phyloP scores from a whole-genome alignment of 371 early-diverging fungal genomes.

The Rhizopus stolonifer region DNA sequence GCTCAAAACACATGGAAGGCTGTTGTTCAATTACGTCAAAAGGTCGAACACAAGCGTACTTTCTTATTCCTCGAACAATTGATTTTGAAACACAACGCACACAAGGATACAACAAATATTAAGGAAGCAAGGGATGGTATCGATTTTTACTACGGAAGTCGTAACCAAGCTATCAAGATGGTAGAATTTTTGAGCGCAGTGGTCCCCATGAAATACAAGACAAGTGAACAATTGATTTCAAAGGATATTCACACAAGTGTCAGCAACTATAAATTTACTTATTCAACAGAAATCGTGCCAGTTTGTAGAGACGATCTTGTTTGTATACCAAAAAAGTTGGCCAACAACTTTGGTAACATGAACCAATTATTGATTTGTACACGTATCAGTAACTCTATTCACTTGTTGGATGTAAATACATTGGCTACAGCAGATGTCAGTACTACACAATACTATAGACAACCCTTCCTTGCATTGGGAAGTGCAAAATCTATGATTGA shows the following conservation, averaged over 20 bases:
- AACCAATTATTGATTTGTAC: conserved; percentile 80
- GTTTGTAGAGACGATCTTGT: conserved; percentile 98
- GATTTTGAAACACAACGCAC: conserved; percentile 97
- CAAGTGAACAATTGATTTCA: conserved; percentile 95
- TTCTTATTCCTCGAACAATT: conserved; percentile 98
- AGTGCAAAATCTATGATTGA: conserved; percentile 78
- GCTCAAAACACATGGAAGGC: conserved; percentile 99
- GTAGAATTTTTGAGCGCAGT: conserved; percentile 91
- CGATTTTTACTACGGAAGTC: conserved; percentile 95
- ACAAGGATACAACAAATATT: conserved; percentile 98
- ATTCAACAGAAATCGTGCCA: conserved; percentile 91
- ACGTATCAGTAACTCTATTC: conserved; percentile 85
- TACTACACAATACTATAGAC: conserved; percentile 78
- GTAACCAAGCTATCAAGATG: conserved; percentile 94
- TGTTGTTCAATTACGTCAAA: conserved; percentile 98
- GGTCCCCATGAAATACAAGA: conserved; percentile 86
- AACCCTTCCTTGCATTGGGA: conserved; percentile 76
- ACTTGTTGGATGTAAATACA: conserved; percentile 84
- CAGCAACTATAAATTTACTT: conserved; percentile 95
- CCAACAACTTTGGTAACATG: conserved; percentile 84
- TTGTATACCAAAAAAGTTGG: conserved; percentile 82
- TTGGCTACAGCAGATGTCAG: conserved; percentile 76
- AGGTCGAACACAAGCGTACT: conserved; percentile 96
- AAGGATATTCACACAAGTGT: conserved; percentile 94
- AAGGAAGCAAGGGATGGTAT: conserved; percentile 97